A percentile compares a stretch with the other conserved stretches of the same genome.
Evolutionary conservation across 305 asterid species (phyloP).

Genomic region (Euphrasia arctica): DNA sequence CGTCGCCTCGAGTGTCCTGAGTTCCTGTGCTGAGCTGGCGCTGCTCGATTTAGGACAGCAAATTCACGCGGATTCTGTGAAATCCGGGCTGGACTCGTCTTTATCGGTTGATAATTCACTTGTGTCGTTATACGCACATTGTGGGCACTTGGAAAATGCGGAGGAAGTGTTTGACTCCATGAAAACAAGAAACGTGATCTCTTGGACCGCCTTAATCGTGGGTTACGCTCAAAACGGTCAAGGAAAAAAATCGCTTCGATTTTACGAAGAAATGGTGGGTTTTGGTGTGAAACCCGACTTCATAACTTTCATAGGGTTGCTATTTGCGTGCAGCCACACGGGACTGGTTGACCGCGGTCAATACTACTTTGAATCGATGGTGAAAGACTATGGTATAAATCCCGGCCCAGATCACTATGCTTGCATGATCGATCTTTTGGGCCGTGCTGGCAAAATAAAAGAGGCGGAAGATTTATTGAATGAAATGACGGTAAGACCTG

Average conservation of each 20-base stretch:
- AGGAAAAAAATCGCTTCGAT: slow-evolving; percentile 47
- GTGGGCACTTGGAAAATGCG: slow-evolving; percentile 67
- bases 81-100: slow-evolving; percentile 41
- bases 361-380: slow-evolving; percentile 58
- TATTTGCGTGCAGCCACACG: slow-evolving; percentile 89
- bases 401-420: slow-evolving; percentile 79
- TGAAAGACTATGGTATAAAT: slow-evolving; percentile 46
- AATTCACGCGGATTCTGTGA: slow-evolving; percentile 55
- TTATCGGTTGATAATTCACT: slow-evolving; percentile 71
- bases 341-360: slow-evolving; percentile 69
- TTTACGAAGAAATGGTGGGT: slow-evolving; percentile 56
- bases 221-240: slow-evolving; percentile 74
- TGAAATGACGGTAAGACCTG: slow-evolving; percentile 53
- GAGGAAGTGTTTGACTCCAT: slow-evolving; percentile 49
- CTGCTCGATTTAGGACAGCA: slow-evolving; percentile 68
- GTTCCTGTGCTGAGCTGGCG: slow-evolving; percentile 75
- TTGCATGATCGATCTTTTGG: slow-evolving; percentile 85
- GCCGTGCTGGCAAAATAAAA: slow-evolving; percentile 66
- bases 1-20: slow-evolving; percentile 56
- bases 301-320: slow-evolving; percentile 71
- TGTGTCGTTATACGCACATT: slow-evolving; percentile 63
- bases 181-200: slow-evolving; percentile 55
- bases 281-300: slow-evolving; percentile 67
- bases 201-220: slow-evolving; percentile 82
- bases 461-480: slow-evolving; percentile 64